Base-by-base conservation (phyloP, 179 eudicot species). In the Nepenthes alata region DNA sequence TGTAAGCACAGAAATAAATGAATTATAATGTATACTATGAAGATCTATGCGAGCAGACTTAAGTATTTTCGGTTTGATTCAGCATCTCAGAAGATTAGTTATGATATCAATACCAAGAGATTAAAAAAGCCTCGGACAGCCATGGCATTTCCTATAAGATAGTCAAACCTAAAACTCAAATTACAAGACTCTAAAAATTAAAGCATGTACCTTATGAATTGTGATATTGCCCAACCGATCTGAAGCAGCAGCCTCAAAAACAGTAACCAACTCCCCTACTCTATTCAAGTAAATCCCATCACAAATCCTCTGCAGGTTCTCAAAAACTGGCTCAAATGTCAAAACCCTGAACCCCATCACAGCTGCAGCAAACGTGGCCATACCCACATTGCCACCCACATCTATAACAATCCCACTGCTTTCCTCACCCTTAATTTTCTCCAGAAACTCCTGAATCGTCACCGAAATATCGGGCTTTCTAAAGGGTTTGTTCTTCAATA, bases 361-460 rank as follows among this genome's bases (percentile, higher is more conserved):
- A 51, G 96, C 90, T 1, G 95, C 97, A 5, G 95, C 91, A 63
- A 89, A 89, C 16, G 72, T 73, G 4, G 95, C 99, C 99, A 93
- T 93, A 4, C 99, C 97, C 65, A 93, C 95, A 87, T 93, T 93
- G 2, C 91, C 97, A 15, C 99, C 99, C 5, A 93, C 96, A 83
- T 93, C 97, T 53, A 93, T 70, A 35, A 93, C 80, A 25, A 80
- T 60, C 35, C 99, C 99, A 58, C 41, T 61, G 65, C 66, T 71
- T 11, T 80, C 77, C 74, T 75, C 71, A 0, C 51, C 75, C 59
- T 12, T 64, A 78, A 77, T 70, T 75, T 66, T 72, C 37, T 71
- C 94, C 73, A 90, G 12, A 53, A 87, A 54, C 3, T 73, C 89
- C 73, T 93, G 97, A 36, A 93, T 72, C 6, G 94, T 82, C 2